Percentiles rank a stretch among this genome's conserved stretches.
phyloP scores from a whole-genome alignment of 768 basidiomycete species.

The Multifurca ochricompacta region DNA sequence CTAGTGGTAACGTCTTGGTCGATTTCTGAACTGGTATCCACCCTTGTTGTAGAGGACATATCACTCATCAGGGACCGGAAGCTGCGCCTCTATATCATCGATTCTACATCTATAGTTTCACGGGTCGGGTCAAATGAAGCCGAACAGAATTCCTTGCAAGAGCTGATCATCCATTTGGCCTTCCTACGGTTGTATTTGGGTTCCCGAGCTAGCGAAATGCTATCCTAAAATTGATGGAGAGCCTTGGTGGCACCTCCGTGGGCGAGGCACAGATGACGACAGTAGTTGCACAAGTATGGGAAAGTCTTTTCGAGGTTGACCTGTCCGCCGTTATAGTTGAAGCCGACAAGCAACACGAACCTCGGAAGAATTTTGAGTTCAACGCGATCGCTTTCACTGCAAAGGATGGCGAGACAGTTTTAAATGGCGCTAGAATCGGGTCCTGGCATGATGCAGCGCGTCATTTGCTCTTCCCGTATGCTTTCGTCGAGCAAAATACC shows the following conservation, averaged over 20 bases:
- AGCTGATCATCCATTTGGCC: conserved; percentile 61
- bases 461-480: conserved; percentile 80
- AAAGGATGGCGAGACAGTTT: conserved; percentile 46
- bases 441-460: conserved; percentile 86
- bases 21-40: conserved; percentile 60
- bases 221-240: conserved; percentile 45
- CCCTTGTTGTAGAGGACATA: conserved; percentile 47
- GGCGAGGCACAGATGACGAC: conserved; percentile 43
- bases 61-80: conserved; percentile 42
- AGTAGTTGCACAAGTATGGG: conserved; percentile 56
- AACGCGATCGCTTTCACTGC: conserved; percentile 70
- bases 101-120: conserved; percentile 47
- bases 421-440: conserved; percentile 51
- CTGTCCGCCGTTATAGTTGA: conserved; percentile 23
- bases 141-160: conserved; percentile 39
- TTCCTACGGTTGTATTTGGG: conserved; percentile 84
- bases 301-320: conserved; percentile 49
- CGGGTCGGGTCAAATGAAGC: conserved; percentile 32
- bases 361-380: conserved; percentile 53
- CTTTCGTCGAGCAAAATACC: conserved; percentile 50
- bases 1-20: conserved; percentile 75
- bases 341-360: conserved; percentile 19
- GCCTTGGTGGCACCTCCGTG: conserved; percentile 38
- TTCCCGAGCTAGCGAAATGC: conserved; percentile 44
- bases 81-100: conserved; percentile 51